A percentile compares a stretch with the other conserved stretches of the same genome.
These are phyloP conservation scores for Sarcodon aspratus DNA, from an alignment of 768 basidiomycete genomes.

Conservation along the genomic window DNA sequence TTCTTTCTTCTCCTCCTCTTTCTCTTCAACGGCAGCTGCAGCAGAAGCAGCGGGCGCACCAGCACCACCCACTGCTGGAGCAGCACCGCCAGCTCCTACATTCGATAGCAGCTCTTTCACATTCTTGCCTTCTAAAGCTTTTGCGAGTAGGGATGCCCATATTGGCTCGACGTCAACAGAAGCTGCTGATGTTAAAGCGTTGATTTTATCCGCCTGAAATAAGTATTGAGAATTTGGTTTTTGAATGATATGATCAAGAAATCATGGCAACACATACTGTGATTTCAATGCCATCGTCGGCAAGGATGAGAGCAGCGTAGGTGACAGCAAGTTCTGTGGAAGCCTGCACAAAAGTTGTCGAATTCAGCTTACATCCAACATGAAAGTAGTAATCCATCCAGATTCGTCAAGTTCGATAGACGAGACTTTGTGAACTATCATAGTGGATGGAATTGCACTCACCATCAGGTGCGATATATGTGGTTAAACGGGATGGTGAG, in stretches of 20 bases:
- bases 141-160: constrained; percentile 95
- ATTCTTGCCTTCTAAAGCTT: constrained; percentile 97
- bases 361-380: too few relatives aligned
- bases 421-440: too few relatives aligned
- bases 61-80: constrained; percentile 52
- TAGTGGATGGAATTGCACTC: too few relatives aligned
- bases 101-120: constrained; percentile 92
- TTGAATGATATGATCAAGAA: background rate
- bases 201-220: constrained; percentile 81
- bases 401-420: too few relatives aligned
- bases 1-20: constrained; percentile 75
- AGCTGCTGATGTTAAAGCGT: constrained; percentile 76
- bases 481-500: too few relatives aligned
- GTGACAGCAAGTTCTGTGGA: constrained; percentile 80
- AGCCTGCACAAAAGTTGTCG: constrained; percentile 21
- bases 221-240: background rate
- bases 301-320: constrained; percentile 97
- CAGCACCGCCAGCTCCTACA: constrained; percentile 88
- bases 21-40: constrained; percentile 60
- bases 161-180: constrained; percentile 86
- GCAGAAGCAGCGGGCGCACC: constrained; percentile 46
- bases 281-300: constrained; percentile 95
- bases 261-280: constrained; percentile 50
- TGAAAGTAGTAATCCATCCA: too few relatives aligned
- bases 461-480: too few relatives aligned